Conservation (phyloP, 2,329 filamentous ascomycete genomes). For the Monosporascus cannonballus region DNA sequence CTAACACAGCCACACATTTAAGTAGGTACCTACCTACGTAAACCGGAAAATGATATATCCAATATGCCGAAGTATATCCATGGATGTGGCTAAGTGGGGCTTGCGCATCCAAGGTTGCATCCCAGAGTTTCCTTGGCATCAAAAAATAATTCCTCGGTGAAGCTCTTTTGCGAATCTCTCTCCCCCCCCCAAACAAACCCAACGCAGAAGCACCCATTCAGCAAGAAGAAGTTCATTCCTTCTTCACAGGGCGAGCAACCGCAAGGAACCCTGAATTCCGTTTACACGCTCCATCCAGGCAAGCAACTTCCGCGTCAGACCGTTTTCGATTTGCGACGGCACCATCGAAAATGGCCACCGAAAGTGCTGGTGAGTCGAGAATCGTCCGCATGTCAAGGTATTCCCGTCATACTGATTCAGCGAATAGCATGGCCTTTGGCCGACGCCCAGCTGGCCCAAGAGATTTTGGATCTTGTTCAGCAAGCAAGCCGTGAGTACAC, state of each 20-base stretch:
- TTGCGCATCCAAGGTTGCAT: too few relatives aligned
- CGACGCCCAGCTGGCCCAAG: constrained; percentile 68
- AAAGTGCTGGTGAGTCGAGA: constrained; percentile 15
- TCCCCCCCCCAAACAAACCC: constrained; percentile 2
- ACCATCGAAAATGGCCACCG: constrained; percentile 1
- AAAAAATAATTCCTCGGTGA: background rate
- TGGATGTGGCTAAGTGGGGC: too few relatives aligned
- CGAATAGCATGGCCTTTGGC: constrained; percentile 61
- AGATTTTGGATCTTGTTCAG: constrained; percentile 78
- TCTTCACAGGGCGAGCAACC: constrained; percentile 49
- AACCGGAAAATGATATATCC: too few relatives aligned
- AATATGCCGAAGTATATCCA: too few relatives aligned
- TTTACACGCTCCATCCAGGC: background rate
- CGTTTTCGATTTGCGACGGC: background rate
- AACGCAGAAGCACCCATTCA: constrained; percentile 2
- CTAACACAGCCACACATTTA: too few relatives aligned
- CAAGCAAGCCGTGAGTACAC: constrained; percentile 45
- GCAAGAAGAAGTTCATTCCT: constrained; percentile 8
- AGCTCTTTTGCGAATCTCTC: background rate
- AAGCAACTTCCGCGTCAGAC: constrained; percentile 1
- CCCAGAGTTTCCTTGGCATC: too few relatives aligned
- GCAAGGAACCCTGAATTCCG: constrained; percentile 52
- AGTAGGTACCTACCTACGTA: too few relatives aligned
- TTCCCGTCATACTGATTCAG: constrained; percentile 13
- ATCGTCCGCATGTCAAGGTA: background rate